Evolutionary conservation across 176 grass and related monocot genomes (phyloP).

Genomic region (Metroxylon sagu): DNA sequence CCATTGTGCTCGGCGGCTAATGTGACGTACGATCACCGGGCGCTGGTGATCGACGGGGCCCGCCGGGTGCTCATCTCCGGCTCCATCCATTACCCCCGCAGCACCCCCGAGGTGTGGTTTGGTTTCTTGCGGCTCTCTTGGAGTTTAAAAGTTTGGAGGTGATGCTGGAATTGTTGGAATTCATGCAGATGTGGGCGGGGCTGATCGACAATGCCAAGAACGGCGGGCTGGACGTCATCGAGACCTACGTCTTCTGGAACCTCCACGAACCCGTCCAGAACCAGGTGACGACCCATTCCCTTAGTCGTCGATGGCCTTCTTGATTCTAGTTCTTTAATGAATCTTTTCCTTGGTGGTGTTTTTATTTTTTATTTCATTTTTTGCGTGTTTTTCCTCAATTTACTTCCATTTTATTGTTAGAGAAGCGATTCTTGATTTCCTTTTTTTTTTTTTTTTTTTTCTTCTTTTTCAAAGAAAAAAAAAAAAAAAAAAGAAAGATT

Average conservation of each 20-base stretch:
- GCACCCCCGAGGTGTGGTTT: conserved; percentile 64
- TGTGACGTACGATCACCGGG: conserved; percentile 90
- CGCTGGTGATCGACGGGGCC: conserved; percentile 72
- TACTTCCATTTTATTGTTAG: too few relatives aligned
- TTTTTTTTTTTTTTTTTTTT: too few relatives aligned
- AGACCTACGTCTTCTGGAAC: conserved; percentile 96
- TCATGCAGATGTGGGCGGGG: conserved; percentile 88
- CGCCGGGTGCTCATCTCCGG: conserved; percentile 93
- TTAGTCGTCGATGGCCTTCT: too few relatives aligned
- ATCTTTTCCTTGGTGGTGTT: too few relatives aligned
- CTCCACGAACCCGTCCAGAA: conserved; percentile 78
- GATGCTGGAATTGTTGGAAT: conserved; percentile 2
- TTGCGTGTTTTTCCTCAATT: too few relatives aligned
- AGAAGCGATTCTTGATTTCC: too few relatives aligned
- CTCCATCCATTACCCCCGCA: conserved; percentile 95
- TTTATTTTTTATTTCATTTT: too few relatives aligned
- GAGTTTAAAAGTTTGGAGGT: neutral
- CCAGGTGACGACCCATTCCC: conserved; percentile 30
- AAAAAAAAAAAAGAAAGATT: too few relatives aligned
- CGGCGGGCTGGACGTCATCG: conserved; percentile 83
- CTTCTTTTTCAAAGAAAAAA: too few relatives aligned
- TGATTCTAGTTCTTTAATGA: too few relatives aligned
- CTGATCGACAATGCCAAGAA: conserved; percentile 93
- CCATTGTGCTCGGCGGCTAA: conserved; percentile 25
- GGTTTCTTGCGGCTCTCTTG: too few relatives aligned